A percentile compares a stretch with the other conserved stretches of the same genome.
These are phyloP conservation scores for Candida vaughaniae DNA, from an alignment of 805 yeast species.

Conservation along the genomic window DNA sequence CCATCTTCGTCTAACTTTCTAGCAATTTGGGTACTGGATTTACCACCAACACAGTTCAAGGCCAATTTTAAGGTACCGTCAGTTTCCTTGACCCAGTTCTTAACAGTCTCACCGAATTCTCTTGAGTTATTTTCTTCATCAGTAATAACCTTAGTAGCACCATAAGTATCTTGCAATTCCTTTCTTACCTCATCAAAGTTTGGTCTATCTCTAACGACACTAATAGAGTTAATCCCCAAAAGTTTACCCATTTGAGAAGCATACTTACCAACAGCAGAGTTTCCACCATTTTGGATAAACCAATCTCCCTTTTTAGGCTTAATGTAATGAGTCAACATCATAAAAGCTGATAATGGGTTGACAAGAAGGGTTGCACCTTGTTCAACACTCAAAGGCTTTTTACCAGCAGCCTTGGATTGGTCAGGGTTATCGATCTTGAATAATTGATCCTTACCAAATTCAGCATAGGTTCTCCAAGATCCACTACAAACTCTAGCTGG, in stretches of 20 bases:
- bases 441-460: constrained; percentile 52
- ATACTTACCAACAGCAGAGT: constrained; percentile 89
- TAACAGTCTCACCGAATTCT: constrained; percentile 60
- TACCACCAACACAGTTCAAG: constrained; percentile 92
- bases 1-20: constrained; percentile 77
- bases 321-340: constrained; percentile 73
- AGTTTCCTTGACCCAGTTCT: constrained; percentile 49
- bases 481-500: constrained; percentile 80
- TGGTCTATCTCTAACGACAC: constrained; percentile 84
- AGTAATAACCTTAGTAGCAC: constrained; percentile 88
- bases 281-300: constrained; percentile 96
- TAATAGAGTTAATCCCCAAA: constrained; percentile 78
- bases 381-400: constrained; percentile 33
- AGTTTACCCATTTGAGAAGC: constrained; percentile 84
- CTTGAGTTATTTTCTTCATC: constrained; percentile 78
- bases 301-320: constrained; percentile 72
- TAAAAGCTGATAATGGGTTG: constrained; percentile 90
- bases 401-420: constrained; percentile 42
- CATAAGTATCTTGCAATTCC: constrained; percentile 56
- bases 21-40: constrained; percentile 76
- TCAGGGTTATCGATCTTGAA: constrained; percentile 55
- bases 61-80: constrained; percentile 67
- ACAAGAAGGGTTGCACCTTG: constrained; percentile 90
- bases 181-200: constrained; percentile 58
- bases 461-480: constrained; percentile 79